These are phyloP conservation scores for Starmerella bacillaris DNA, from an alignment of 805 yeast species.

Conservation along the genomic window DNA sequence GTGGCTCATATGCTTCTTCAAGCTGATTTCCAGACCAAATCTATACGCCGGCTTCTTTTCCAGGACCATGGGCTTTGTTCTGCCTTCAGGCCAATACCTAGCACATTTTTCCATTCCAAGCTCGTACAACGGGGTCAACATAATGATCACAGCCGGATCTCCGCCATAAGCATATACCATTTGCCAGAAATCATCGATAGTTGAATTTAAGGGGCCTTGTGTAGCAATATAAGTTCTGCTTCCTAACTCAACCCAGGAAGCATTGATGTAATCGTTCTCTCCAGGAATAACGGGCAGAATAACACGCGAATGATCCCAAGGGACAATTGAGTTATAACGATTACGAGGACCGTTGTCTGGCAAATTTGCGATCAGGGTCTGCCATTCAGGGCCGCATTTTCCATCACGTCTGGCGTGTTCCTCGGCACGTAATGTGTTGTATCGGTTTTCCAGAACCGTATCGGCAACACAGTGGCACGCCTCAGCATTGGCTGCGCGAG, in stretches of 20 bases:
- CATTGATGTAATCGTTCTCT: conserved; percentile 58
- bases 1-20: conserved; percentile 9
- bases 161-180: conserved; percentile 57
- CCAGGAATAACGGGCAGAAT: conserved; percentile 22
- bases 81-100: conserved; percentile 50
- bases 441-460: conserved; percentile 17
- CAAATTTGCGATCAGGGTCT: conserved; percentile 13
- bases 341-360: conserved; percentile 26
- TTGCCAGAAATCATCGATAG: conserved; percentile 73
- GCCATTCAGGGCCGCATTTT: conserved; percentile 17
- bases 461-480: conserved; percentile 19
- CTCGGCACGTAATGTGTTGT: conserved; percentile 17
- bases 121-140: conserved; percentile 64
- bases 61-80: conserved; percentile 7
- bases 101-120: conserved; percentile 66
- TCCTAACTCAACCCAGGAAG: conserved; percentile 46
- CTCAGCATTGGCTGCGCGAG: conserved; percentile 11
- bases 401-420: conserved; percentile 20
- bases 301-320: conserved; percentile 47
- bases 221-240: conserved; percentile 44
- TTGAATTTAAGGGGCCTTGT: conserved; percentile 67
- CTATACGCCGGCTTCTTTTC: conserved; percentile 11
- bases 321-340: conserved; percentile 44
- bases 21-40: conserved; percentile 14
- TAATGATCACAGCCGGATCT: conserved; percentile 41